These are phyloP conservation scores for Fusarium heterosporum DNA, from an alignment of 2,329 filamentous ascomycete species.

Conservation along the genomic window DNA sequence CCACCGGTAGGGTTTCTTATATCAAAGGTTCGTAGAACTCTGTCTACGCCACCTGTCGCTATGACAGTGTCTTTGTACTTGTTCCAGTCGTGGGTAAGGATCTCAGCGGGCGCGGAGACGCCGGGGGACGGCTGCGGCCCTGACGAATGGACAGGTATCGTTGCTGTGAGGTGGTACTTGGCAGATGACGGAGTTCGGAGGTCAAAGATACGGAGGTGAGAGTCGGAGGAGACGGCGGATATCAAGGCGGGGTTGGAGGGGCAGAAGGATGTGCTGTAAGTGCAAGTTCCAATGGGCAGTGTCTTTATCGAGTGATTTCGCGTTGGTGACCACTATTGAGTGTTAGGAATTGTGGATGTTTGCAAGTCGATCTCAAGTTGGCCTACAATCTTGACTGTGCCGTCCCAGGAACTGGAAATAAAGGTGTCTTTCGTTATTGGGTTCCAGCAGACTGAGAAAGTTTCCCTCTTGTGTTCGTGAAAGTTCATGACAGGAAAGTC, in stretches of 20 bases:
- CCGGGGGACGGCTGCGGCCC: constrained; percentile 57
- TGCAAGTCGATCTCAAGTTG: background rate
- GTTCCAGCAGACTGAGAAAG: constrained; percentile 94
- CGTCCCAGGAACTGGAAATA: constrained; percentile 93
- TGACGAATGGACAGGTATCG: constrained; percentile 84
- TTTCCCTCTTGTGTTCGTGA: constrained; percentile 92
- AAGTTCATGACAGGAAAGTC: constrained; percentile 92
- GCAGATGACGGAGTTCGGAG: constrained; percentile 86
- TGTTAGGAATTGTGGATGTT: constrained; percentile 2
- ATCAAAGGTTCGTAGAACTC: constrained; percentile 89
- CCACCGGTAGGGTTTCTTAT: constrained; percentile 80
- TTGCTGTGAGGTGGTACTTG: constrained; percentile 85
- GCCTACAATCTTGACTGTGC: constrained; percentile 84
- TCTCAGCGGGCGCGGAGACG: constrained; percentile 76
- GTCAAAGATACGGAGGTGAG: constrained; percentile 90
- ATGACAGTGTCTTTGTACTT: constrained; percentile 90
- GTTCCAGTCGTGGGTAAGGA: constrained; percentile 98
- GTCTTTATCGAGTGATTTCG: constrained; percentile 81
- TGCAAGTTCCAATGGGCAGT: constrained; percentile 91
- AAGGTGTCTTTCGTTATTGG: constrained; percentile 91
- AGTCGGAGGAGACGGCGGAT: constrained; percentile 90
- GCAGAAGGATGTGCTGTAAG: constrained; percentile 91
- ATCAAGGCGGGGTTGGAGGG: constrained; percentile 88
- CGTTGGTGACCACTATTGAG: constrained; percentile 81
- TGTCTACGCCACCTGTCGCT: constrained; percentile 90